Conservation (phyloP, 2,329 filamentous ascomycete genomes). For the Alternaria postmessia region DNA sequence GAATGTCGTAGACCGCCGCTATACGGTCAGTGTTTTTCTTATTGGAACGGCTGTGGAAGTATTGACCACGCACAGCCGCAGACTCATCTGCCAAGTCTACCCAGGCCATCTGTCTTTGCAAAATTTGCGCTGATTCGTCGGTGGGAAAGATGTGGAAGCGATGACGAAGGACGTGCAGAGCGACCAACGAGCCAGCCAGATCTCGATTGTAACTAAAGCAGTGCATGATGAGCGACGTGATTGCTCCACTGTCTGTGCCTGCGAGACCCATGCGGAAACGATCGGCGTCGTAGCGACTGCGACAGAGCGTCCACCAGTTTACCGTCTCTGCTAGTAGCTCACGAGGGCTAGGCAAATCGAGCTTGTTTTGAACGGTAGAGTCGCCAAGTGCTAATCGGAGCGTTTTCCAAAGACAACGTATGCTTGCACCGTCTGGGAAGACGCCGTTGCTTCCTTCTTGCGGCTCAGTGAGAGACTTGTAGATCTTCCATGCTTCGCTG, state of each 20-base stretch:
- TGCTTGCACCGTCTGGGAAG: conserved; percentile 41
- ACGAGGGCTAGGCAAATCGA: conserved; percentile 41
- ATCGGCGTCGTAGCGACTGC: conserved; percentile 34
- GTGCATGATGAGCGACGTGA: conserved; percentile 41
- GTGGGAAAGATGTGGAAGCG: conserved; percentile 40
- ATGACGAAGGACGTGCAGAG: conserved; percentile 41
- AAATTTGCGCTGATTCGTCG: conserved; percentile 24
- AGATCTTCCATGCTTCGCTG: conserved; percentile 39
- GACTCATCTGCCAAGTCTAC: conserved; percentile 32
- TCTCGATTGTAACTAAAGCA: conserved; percentile 48
- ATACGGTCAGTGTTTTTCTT: conserved; percentile 25
- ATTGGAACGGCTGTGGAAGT: conserved; percentile 25
- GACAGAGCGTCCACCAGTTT: conserved; percentile 38
- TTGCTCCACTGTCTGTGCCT: conserved; percentile 31
- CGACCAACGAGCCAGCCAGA: conserved; percentile 45
- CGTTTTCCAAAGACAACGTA: conserved; percentile 44
- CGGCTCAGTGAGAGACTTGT: conserved; percentile 37
- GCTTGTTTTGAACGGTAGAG: conserved; percentile 23
- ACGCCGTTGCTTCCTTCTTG: conserved; percentile 25
- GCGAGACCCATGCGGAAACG: conserved; percentile 40
- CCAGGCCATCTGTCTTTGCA: conserved; percentile 43
- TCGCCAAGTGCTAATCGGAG: conserved; percentile 42
- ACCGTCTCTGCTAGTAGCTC: conserved; percentile 41
- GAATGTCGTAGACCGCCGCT: conserved; percentile 26
- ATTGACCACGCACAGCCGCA: conserved; percentile 13